These are phyloP conservation scores for Macaranga tanarius DNA, from an alignment of 441 rosid genomes.

Conservation along the genomic window DNA sequence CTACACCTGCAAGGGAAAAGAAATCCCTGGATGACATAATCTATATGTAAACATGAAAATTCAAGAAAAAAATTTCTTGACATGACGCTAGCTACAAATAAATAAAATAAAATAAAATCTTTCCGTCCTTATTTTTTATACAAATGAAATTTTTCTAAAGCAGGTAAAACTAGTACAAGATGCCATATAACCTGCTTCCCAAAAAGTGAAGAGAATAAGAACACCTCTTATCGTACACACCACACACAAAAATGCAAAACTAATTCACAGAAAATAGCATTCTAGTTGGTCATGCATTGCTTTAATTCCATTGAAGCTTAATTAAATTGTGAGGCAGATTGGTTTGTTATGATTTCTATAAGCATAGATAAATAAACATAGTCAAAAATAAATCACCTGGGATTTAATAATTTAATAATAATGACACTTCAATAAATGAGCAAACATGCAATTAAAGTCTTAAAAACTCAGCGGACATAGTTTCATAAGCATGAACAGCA, in stretches of 20 bases:
- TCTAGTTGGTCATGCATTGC: neutral
- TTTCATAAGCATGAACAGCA: neutral
- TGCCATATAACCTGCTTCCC: neutral
- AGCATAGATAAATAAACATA: neutral
- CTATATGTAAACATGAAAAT: neutral
- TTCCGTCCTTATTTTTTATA: neutral
- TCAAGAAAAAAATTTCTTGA: neutral
- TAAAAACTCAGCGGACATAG: neutral
- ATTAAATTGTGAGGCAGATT: neutral
- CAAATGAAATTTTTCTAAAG: neutral
- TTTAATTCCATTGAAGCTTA: neutral
- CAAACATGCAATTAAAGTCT: neutral
- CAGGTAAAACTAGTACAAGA: neutral
- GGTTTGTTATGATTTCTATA: neutral
- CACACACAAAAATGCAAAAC: neutral
- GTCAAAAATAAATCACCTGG: neutral
- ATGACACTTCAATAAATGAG: neutral
- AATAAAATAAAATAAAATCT: neutral
- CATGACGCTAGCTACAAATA: neutral
- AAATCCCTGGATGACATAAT: neutral
- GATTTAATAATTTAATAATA: neutral
- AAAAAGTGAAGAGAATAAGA: neutral
- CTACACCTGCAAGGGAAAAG: constrained; percentile 46
- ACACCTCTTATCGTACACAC: neutral
- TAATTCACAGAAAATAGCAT: neutral